phyloP scores from a whole-genome alignment of 1,139 yeast genomes.

The Yamadazyma sp. region DNA sequence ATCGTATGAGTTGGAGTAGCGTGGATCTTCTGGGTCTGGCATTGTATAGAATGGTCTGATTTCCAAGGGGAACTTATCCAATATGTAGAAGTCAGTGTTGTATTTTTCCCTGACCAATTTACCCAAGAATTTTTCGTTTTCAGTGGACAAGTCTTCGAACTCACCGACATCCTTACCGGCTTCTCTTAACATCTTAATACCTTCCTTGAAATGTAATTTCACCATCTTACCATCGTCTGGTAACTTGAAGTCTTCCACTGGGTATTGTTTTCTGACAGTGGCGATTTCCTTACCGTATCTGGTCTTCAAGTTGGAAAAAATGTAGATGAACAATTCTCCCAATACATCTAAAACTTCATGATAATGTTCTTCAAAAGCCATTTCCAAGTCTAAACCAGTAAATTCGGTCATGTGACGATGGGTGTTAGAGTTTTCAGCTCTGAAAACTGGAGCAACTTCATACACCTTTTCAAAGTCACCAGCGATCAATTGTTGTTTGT shows the following conservation, averaged over 20 bases:
- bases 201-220: conserved; percentile 85
- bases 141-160: conserved; percentile 88
- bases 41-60: conserved; percentile 98
- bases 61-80: conserved; percentile 96
- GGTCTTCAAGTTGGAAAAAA: conserved; percentile 76
- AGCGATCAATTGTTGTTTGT: conserved; percentile 96
- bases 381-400: conserved; percentile 94
- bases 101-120: conserved; percentile 87
- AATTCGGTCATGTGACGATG: conserved; percentile 99
- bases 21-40: conserved; percentile 93
- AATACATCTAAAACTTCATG: conserved; percentile 88
- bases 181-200: conserved; percentile 77
- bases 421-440: conserved; percentile 98
- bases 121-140: conserved; percentile 92
- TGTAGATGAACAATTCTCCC: conserved; percentile 83
- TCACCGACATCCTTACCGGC: conserved; percentile 84
- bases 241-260: conserved; percentile 94
- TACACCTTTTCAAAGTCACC: conserved; percentile 96
- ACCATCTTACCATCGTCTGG: conserved; percentile 92
- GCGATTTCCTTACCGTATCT: conserved; percentile 86
- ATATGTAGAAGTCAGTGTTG: conserved; percentile 95
- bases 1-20: conserved; percentile 93
- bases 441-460: conserved; percentile 96
- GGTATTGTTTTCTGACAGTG: conserved; percentile 89
- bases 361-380: conserved; percentile 97